Evolutionary conservation across 768 basidiomycete genomes (phyloP).

Genomic region (Agrocybe chaxingu): DNA sequence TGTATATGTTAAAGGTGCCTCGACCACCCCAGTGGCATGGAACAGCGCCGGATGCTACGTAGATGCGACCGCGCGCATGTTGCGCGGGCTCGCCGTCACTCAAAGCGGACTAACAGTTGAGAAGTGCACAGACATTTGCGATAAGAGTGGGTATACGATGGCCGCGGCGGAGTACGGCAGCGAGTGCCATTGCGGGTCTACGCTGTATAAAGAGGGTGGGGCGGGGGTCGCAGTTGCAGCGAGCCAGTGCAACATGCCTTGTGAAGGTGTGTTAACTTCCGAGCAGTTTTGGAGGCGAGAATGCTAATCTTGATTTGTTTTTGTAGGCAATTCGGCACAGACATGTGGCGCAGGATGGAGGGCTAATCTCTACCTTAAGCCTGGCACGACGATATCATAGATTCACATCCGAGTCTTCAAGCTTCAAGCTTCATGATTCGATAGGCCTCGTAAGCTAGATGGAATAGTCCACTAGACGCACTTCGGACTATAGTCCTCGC

Average conservation of each 20-base stretch:
- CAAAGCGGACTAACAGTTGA: conserved; percentile 27
- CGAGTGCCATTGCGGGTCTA: conserved; percentile 33
- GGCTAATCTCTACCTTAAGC: conserved; percentile 23
- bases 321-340: conserved; percentile 20
- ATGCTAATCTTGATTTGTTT: background rate
- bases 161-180: conserved; percentile 32
- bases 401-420: no score
- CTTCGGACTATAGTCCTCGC: no score
- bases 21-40: conserved; percentile 16
- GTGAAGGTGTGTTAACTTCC: conserved; percentile 25
- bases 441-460: no score
- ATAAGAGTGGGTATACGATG: conserved; percentile 23
- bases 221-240: conserved; percentile 15
- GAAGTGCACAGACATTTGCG: conserved; percentile 25
- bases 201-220: conserved; percentile 20
- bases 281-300: background rate
- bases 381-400: conserved; percentile 14
- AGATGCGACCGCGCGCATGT: conserved; percentile 26
- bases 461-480: no score
- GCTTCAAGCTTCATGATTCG: no score
- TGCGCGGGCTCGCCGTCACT: conserved; percentile 19
- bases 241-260: conserved; percentile 26
- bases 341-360: conserved; percentile 31
- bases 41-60: conserved; percentile 28
- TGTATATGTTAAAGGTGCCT: conserved; percentile 20